phyloP scores from a whole-genome alignment of 768 basidiomycete genomes.

The Candolleomyces aberdarensis region DNA sequence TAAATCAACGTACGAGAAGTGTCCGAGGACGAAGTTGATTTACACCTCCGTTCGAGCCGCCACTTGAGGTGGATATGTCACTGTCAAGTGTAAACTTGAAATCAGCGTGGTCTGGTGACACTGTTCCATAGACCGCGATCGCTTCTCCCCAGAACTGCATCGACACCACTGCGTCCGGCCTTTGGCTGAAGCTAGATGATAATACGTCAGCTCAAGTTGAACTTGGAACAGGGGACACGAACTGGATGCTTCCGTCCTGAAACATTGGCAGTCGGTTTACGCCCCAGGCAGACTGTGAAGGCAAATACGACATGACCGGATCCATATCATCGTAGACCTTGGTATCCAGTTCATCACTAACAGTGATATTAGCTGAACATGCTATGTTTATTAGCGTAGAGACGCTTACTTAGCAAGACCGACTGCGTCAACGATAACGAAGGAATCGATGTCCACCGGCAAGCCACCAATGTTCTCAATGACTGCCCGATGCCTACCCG shows the following conservation, averaged over 20 bases:
- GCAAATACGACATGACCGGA: slow-evolving; percentile 36
- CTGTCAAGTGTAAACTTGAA: slow-evolving; percentile 47
- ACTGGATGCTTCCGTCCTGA: slow-evolving; percentile 44
- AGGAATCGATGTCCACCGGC: slow-evolving; percentile 49
- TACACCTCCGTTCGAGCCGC: slow-evolving; percentile 32
- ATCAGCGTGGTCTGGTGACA: slow-evolving; percentile 49
- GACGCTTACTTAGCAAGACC: slow-evolving; percentile 34
- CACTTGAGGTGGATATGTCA: slow-evolving; percentile 24
- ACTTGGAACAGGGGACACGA: slow-evolving; percentile 9
- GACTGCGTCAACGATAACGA: slow-evolving; percentile 40
- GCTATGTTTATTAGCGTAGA: not conserved
- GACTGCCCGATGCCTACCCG: slow-evolving; percentile 46
- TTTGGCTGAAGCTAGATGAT: slow-evolving; percentile 36
- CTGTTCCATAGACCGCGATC: slow-evolving; percentile 52
- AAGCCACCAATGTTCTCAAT: slow-evolving; percentile 41
- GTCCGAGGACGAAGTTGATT: slow-evolving; percentile 8
- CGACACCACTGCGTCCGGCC: slow-evolving; percentile 37
- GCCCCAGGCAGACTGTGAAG: slow-evolving; percentile 34
- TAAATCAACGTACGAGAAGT: slow-evolving; percentile 11
- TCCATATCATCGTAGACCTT: slow-evolving; percentile 41
- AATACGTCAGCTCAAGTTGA: no score
- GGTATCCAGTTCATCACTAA: slow-evolving; percentile 22
- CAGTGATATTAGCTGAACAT: not conserved
- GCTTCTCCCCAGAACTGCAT: slow-evolving; percentile 47
- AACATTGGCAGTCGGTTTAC: slow-evolving; percentile 25